Base-by-base conservation (phyloP, 352 stramenopile species). In the Phytophthora vignae region DNA sequence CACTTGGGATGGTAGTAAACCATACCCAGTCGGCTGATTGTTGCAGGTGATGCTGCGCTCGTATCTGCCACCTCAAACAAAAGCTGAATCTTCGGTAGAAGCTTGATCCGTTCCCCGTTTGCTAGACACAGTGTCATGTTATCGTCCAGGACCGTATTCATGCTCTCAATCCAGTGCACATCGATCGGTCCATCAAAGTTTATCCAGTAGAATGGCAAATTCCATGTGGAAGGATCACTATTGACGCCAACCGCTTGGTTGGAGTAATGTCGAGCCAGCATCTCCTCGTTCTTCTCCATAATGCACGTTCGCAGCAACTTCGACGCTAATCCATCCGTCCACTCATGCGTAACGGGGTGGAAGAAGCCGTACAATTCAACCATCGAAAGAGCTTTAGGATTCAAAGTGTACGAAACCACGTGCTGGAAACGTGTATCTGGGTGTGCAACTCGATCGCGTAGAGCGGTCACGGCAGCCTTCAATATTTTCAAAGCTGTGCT, bases 41-140 rank as follows among this genome's bases (percentile, higher is more conserved):
- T 98, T 10, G 95, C 95, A 3, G 95, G 95, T 1, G 92, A 98
- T 4, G 95, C 95, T 4, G 92, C 93, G 4, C 82, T 81, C 1
- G 97, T 92, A 71, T 98, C 93, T 19, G 88, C 82, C 2, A 98
- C 93, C 77, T 98, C 95, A 68, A 98, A 98, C 2, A 98, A 59
- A 69, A 98, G 83, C 57, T 98, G 96, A 71, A 98, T 98, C 33
- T 77, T 82, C 0, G 76, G 84, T 11, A 94, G 62, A 19, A 98
- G 75, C 57, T 93, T 94, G 40, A 98, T 97, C 2, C 91, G 78
- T 65, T 97, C 92, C 6, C 91, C 91, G 53, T 96, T 97, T 11
- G 92, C 89, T 22, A 98, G 73, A n/a, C 90, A 97, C 0, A 98
- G 77, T 46, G 92, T 97, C 85, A 88, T 96, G 65, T 97, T 98